Evolutionary conservation across 1,284 basidiomycete genomes (phyloP).

Genomic region (Pseudozyma sp.): DNA sequence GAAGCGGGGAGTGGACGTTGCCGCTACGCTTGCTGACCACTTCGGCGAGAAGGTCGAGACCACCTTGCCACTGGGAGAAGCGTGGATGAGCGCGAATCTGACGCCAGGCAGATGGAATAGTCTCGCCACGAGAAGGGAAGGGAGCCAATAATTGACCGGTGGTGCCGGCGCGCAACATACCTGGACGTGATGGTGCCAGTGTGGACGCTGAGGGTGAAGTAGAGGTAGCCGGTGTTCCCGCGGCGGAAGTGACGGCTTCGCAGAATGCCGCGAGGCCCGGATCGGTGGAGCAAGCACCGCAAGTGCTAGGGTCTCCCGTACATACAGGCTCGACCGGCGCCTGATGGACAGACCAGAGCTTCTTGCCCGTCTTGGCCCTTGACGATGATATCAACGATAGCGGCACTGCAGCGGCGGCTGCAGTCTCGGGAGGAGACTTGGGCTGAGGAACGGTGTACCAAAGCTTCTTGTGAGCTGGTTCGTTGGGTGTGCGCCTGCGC

Average conservation of each 20-base stretch:
- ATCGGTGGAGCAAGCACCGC: conserved; percentile 52
- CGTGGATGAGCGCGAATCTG: conserved; percentile 64
- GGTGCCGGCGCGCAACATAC: conserved; percentile 22
- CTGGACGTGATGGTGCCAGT: conserved; percentile 12
- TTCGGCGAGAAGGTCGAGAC: conserved; percentile 65
- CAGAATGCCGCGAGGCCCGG: conserved; percentile 57
- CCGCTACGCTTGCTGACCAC: conserved; percentile 57
- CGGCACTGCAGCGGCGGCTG: conserved; percentile 17
- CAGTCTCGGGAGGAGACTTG: conserved; percentile 9
- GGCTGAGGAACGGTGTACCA: conserved; percentile 45
- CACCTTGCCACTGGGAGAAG: conserved; percentile 59
- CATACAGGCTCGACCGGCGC: conserved; percentile 33
- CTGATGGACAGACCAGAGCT: conserved; percentile 28
- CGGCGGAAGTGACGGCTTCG: conserved; percentile 45
- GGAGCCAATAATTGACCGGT: conserved; percentile 11
- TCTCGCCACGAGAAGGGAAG: conserved; percentile 26
- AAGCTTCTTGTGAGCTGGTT: conserved; percentile 21
- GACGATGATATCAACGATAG: conserved; percentile 15
- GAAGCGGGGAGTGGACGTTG: conserved; percentile 39
- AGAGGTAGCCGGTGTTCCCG: conserved; percentile 5
- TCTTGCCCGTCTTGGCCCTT: conserved; percentile 20
- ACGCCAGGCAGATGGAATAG: conserved; percentile 60
- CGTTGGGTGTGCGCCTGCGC: conserved; percentile 10
- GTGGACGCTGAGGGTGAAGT: background rate
- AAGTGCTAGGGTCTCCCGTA: conserved; percentile 54